These are phyloP conservation scores for Boletus pseudo-olivaceus DNA, from an alignment of 768 basidiomycete genomes.

Conservation along the genomic window DNA sequence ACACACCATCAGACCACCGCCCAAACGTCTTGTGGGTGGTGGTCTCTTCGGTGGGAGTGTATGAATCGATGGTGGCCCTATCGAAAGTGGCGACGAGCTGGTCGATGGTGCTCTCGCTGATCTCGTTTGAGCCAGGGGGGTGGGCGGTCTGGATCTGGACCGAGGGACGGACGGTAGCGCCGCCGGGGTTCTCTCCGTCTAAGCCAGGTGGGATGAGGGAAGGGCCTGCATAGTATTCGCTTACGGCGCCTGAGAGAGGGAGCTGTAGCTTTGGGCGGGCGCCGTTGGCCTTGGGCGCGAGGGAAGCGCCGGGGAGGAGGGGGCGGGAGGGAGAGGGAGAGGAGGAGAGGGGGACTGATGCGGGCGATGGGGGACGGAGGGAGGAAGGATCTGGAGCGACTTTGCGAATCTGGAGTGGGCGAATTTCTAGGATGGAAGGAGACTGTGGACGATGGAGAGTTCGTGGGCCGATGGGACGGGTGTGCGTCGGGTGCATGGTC, in stretches of 20 bases:
- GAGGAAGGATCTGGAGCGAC: slow-evolving; percentile 24
- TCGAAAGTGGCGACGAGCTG: slow-evolving; percentile 34
- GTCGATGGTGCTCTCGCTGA: slow-evolving; percentile 35
- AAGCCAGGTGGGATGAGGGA: slow-evolving; percentile 33
- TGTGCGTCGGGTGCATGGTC: slow-evolving; percentile 28
- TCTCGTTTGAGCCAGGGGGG: slow-evolving; percentile 23
- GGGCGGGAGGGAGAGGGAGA: slow-evolving; percentile 33
- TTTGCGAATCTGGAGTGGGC: slow-evolving; percentile 44
- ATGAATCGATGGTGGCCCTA: slow-evolving; percentile 29
- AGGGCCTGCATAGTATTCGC: slow-evolving; percentile 33
- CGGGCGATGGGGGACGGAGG: slow-evolving; percentile 28
- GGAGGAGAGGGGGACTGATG: slow-evolving; percentile 27
- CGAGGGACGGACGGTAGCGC: slow-evolving; percentile 42
- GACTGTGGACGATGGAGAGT: slow-evolving; percentile 41
- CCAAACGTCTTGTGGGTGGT: slow-evolving; percentile 22
- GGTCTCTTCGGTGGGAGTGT: slow-evolving; percentile 37
- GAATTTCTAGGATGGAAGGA: slow-evolving; percentile 36
- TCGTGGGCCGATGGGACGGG: slow-evolving; percentile 53
- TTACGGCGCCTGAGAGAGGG: slow-evolving; percentile 28
- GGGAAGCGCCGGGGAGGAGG: slow-evolving; percentile 29
- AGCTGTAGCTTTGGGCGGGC: slow-evolving; percentile 35
- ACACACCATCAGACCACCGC: slow-evolving; percentile 63
- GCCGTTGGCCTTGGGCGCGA: slow-evolving; percentile 19
- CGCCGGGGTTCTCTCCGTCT: slow-evolving; percentile 35
- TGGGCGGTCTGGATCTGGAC: slow-evolving; percentile 34